A percentile compares a stretch with the other conserved stretches of the same genome.
These are phyloP conservation scores for Trichodelitschia bisporula DNA, from an alignment of 495 filamentous ascomycete species.

Conservation along the genomic window DNA sequence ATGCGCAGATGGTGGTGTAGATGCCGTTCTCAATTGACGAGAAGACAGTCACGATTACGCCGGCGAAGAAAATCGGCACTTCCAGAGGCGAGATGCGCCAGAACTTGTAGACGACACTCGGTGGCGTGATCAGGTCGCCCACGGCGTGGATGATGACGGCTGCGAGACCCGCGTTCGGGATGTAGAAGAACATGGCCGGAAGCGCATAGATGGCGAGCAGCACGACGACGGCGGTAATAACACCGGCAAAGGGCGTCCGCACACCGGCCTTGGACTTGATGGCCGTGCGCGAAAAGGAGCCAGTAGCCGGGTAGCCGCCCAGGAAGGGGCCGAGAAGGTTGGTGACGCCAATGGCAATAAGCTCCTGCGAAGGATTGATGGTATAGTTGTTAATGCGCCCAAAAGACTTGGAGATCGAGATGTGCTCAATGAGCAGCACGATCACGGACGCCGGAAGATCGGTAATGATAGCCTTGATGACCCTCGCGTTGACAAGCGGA, in stretches of 20 bases:
- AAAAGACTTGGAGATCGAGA: conserved; percentile 90
- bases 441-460: conserved; percentile 65
- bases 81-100: conserved; percentile 84
- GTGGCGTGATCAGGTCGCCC: conserved; percentile 80
- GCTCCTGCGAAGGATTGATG: conserved; percentile 92
- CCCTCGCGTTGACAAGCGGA: conserved; percentile 36
- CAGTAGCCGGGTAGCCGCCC: conserved; percentile 81
- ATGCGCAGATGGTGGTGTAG: conserved; percentile 59
- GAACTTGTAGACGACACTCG: conserved; percentile 87
- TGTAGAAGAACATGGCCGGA: conserved; percentile 83
- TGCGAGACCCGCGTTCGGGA: conserved; percentile 62
- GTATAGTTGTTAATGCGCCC: conserved; percentile 92
- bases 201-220: conserved; percentile 88
- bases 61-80: conserved; percentile 79
- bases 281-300: conserved; percentile 89
- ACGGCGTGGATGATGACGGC: conserved; percentile 97
- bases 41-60: conserved; percentile 80
- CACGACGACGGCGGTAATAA: conserved; percentile 74
- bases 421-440: conserved; percentile 70
- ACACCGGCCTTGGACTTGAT: conserved; percentile 98
- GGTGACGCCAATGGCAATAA: conserved; percentile 81
- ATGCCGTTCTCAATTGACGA: conserved; percentile 75
- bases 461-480: conserved; percentile 34
- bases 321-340: conserved; percentile 89
- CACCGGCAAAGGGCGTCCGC: conserved; percentile 72